Evolutionary conservation across 116 monocot species (phyloP).

Genomic region (Dioscorea cayenensis): DNA sequence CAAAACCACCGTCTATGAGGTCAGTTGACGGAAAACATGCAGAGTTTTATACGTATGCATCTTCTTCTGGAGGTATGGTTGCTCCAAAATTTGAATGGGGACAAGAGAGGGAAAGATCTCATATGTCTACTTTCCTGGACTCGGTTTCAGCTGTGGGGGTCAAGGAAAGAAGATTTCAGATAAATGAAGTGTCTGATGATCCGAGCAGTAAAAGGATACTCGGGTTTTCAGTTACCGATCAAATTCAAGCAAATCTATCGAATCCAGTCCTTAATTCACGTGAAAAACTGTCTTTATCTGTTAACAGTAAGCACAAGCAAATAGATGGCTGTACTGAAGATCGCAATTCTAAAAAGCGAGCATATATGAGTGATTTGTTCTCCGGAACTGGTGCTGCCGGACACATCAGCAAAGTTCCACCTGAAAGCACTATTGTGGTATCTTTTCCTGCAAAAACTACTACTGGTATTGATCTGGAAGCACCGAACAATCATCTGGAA

Average conservation of each 20-base stretch:
- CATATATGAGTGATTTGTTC: too few relatives aligned
- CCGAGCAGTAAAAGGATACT: neutral
- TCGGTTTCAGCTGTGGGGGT: neutral
- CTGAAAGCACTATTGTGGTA: neutral
- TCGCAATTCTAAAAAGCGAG: too few relatives aligned
- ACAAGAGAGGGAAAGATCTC: neutral
- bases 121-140: neutral
- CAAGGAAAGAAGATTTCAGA: constrained; percentile 6
- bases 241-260: neutral
- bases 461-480: constrained; percentile 37
- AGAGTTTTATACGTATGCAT: neutral
- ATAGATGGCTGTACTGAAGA: too few relatives aligned
- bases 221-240: constrained; percentile 13
- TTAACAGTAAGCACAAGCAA: too few relatives aligned
- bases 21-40: neutral
- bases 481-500: constrained; percentile 3
- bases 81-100: neutral
- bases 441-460: neutral
- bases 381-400: neutral
- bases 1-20: constrained; percentile 2
- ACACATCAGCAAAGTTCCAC: neutral
- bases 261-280: too few relatives aligned
- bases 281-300: too few relatives aligned
- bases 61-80: neutral
- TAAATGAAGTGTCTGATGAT: neutral